Percentiles rank a stretch among this genome's conserved stretches.
These are phyloP conservation scores for Botrytis hyacinthi DNA, from an alignment of 2,329 filamentous ascomycete genomes.

Conservation along the genomic window DNA sequence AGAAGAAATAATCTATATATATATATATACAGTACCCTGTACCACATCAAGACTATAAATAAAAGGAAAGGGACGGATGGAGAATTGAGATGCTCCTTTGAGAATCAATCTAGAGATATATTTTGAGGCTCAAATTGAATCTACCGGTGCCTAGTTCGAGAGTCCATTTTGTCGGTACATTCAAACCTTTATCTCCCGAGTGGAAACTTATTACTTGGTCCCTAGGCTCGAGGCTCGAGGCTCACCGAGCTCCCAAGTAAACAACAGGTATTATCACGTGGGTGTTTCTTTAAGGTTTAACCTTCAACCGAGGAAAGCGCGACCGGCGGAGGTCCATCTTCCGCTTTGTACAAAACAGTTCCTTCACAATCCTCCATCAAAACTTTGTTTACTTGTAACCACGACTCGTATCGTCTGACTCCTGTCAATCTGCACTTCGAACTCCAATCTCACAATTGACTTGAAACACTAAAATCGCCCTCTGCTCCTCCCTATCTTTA, in stretches of 20 bases:
- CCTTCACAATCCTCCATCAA: background rate
- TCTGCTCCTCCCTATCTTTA: background rate
- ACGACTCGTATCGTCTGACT: background rate
- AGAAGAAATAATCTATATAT: background rate
- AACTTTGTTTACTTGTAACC: background rate
- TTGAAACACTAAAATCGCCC: background rate
- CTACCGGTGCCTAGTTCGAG: too few relatives aligned
- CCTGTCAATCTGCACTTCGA: background rate
- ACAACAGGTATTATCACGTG: background rate
- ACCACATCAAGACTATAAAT: background rate
- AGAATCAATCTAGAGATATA: background rate
- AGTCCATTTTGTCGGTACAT: background rate
- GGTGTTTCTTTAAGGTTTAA: background rate
- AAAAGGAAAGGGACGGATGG: background rate
- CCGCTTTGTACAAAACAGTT: conserved; percentile 1
- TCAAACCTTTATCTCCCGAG: background rate
- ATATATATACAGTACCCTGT: background rate
- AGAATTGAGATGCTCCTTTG: background rate
- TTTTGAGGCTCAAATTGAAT: background rate
- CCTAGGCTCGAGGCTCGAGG: too few relatives aligned
- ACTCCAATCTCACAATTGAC: background rate
- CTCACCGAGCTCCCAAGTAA: background rate
- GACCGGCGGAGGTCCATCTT: background rate
- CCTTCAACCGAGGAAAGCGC: conserved; percentile 4
- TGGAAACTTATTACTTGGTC: too few relatives aligned